Conservation (phyloP, 768 basidiomycete species). For the Kwoniella europaea region DNA sequence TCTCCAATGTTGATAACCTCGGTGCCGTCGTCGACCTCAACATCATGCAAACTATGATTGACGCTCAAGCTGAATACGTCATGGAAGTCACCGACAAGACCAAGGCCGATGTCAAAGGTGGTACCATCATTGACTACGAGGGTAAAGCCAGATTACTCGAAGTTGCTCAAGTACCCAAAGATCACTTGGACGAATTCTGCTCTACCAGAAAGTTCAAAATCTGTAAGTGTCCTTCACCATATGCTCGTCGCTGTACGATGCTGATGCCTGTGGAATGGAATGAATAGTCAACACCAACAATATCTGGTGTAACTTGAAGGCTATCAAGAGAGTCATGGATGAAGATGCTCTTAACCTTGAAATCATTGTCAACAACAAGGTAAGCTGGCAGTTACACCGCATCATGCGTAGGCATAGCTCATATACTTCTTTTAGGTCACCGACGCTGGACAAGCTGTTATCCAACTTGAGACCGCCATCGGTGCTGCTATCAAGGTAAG, state of each 20-base stretch:
- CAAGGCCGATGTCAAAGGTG: constrained; percentile 82
- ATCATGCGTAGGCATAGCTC: too few relatives aligned
- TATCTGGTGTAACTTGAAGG: constrained; percentile 63
- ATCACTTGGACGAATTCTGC: constrained; percentile 94
- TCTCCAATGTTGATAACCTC: constrained; percentile 95
- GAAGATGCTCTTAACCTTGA: constrained; percentile 83
- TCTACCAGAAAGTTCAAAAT: constrained; percentile 86
- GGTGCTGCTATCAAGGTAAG: constrained; percentile 82
- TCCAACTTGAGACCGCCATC: constrained; percentile 89
- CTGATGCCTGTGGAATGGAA: neutral
- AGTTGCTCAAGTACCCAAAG: constrained; percentile 90
- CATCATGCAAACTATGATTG: constrained; percentile 81
- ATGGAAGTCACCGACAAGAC: constrained; percentile 98
- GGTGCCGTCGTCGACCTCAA: constrained; percentile 86
- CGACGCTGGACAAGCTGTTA: constrained; percentile 82
- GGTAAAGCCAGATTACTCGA: constrained; percentile 86
- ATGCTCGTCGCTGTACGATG: neutral
- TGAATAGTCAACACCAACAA: constrained; percentile 62
- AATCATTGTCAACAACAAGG: constrained; percentile 80
- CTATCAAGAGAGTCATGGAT: constrained; percentile 89
- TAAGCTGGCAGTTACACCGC: too few relatives aligned
- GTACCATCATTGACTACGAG: constrained; percentile 88
- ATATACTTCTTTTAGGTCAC: constrained; percentile 67
- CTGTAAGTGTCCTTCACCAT: constrained; percentile 55
- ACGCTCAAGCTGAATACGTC: constrained; percentile 79